These are phyloP conservation scores for Debaryomyces singareniensis DNA, from an alignment of 1,139 yeast species.

Conservation along the genomic window DNA sequence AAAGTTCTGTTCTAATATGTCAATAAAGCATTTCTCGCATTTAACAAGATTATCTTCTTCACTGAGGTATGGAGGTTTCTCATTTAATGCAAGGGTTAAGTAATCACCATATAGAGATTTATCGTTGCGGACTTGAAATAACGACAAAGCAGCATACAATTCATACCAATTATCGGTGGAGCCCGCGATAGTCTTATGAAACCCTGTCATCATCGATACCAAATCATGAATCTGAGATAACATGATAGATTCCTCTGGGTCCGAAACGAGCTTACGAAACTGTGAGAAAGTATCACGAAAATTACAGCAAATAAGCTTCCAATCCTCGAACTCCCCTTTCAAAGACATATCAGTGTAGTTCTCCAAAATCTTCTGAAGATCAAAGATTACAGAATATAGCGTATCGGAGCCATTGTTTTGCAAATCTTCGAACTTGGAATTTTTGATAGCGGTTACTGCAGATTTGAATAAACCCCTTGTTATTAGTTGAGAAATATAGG, in stretches of 20 bases:
- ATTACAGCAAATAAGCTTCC: conserved; percentile 48
- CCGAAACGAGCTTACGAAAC: conserved; percentile 15
- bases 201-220: conserved; percentile 46
- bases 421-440: conserved; percentile 35
- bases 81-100: conserved; percentile 25
- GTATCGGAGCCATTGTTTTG: conserved; percentile 17
- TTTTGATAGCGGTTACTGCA: conserved; percentile 42
- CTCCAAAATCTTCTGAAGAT: conserved; percentile 34
- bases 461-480: conserved; percentile 59
- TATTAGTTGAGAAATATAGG: conserved; percentile 48
- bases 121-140: conserved; percentile 52
- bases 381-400: conserved; percentile 38
- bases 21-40: conserved; percentile 55
- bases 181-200: conserved; percentile 42
- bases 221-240: conserved; percentile 39
- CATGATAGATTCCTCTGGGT: conserved; percentile 17
- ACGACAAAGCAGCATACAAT: conserved; percentile 51
- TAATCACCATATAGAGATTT: conserved; percentile 26
- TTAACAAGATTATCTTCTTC: conserved; percentile 22
- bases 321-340: conserved; percentile 37
- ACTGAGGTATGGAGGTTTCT: conserved; percentile 25
- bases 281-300: conserved; percentile 37
- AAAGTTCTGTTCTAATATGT: conserved; percentile 52
- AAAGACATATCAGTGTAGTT: conserved; percentile 37
- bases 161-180: conserved; percentile 67